A percentile compares a stretch with the other conserved stretches of the same genome.
These are phyloP conservation scores for Chlamydomonas sp. DNA, from an alignment of 139 green algal genomes.

Conservation along the genomic window DNA sequence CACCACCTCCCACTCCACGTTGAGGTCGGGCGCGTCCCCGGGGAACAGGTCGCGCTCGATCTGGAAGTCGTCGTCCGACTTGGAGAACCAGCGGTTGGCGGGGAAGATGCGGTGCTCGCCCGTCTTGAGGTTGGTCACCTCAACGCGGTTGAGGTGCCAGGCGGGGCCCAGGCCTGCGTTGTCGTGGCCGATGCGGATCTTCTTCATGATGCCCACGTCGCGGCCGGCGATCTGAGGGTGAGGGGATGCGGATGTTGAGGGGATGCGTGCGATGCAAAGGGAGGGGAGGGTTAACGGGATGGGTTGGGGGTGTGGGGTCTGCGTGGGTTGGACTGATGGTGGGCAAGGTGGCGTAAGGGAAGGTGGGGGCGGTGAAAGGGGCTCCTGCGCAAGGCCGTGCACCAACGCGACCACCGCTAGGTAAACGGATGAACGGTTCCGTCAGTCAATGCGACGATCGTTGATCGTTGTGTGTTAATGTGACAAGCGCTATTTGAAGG, in stretches of 20 bases:
- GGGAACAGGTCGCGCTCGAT: slow-evolving; percentile 61
- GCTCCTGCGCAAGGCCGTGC: too few relatives aligned
- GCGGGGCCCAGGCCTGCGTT: slow-evolving; percentile 42
- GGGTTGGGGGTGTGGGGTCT: too few relatives aligned
- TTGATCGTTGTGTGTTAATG: too few relatives aligned
- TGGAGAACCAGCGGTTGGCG: slow-evolving; percentile 50
- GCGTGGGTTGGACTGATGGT: too few relatives aligned
- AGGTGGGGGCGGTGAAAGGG: too few relatives aligned
- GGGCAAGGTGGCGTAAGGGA: too few relatives aligned
- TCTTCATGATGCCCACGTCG: slow-evolving; percentile 47
- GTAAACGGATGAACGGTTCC: too few relatives aligned
- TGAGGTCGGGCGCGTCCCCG: slow-evolving; percentile 13
- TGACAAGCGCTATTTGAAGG: too few relatives aligned
- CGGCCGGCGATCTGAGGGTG: slow-evolving; percentile 26
- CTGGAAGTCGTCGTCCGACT: slow-evolving; percentile 49
- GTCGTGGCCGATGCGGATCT: slow-evolving; percentile 60
- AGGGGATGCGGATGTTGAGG: background rate
- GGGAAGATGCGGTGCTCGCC: slow-evolving; percentile 44
- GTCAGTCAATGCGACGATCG: too few relatives aligned
- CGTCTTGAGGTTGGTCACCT: slow-evolving; percentile 53
- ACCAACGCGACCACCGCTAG: too few relatives aligned
- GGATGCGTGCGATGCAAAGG: too few relatives aligned
- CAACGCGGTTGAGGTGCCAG: slow-evolving; percentile 67
- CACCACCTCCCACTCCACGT: slow-evolving; percentile 44
- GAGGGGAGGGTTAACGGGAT: too few relatives aligned